Evolutionary conservation across 2,329 filamentous ascomycete species (phyloP).

Genomic region (Diaporthe aspalathi): DNA sequence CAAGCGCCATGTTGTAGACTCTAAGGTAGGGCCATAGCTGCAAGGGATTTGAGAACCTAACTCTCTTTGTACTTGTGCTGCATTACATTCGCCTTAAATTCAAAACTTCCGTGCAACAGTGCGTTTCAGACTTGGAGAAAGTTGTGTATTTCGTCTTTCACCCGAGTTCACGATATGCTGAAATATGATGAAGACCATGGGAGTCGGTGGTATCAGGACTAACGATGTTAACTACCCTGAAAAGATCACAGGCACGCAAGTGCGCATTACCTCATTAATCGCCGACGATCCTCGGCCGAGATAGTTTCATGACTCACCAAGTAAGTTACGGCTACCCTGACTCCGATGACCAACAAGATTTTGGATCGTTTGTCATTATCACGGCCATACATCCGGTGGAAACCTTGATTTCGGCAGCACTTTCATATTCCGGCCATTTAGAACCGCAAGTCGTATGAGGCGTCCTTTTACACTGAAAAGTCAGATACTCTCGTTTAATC

Average conservation of each 20-base stretch:
- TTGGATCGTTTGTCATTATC: background rate
- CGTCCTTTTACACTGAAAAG: background rate
- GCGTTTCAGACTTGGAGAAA: background rate
- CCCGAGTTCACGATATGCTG: background rate
- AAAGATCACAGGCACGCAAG: background rate
- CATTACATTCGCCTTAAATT: background rate
- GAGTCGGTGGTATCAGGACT: too few relatives aligned
- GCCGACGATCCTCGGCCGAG: background rate
- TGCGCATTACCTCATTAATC: background rate
- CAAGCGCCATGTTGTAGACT: background rate
- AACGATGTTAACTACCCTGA: background rate
- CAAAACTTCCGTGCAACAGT: background rate
- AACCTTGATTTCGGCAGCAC: background rate
- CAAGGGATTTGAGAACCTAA: too few relatives aligned
- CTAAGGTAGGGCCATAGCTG: too few relatives aligned
- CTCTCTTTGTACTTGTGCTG: background rate
- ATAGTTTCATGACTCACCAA: slow-evolving; percentile 4
- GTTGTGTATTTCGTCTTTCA: too few relatives aligned
- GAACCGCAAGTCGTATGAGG: background rate
- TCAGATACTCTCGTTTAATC: background rate
- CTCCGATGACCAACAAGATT: background rate
- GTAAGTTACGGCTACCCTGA: background rate
- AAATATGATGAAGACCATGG: too few relatives aligned
- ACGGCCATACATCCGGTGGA: background rate
- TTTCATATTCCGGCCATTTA: background rate